phyloP scores from a whole-genome alignment of 768 basidiomycete species.

The Naganishia antarctica region DNA sequence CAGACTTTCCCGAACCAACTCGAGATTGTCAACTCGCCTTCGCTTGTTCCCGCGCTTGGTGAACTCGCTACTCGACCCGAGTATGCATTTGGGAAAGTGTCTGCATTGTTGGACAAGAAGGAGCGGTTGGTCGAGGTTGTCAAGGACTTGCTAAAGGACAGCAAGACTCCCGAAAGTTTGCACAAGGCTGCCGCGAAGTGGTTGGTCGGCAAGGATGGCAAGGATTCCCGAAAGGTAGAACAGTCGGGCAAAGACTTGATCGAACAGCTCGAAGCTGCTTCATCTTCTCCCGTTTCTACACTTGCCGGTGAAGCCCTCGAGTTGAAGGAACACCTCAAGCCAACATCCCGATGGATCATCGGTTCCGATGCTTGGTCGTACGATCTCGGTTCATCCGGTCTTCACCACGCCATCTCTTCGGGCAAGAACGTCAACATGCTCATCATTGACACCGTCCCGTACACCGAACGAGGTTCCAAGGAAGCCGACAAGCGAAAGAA shows the following conservation, averaged over 20 bases:
- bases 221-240: conserved; percentile 56
- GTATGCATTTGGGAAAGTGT: conserved; percentile 85
- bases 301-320: conserved; percentile 58
- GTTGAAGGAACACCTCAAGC: conserved; percentile 61
- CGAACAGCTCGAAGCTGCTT: conserved; percentile 21
- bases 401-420: conserved; percentile 90
- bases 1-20: conserved; percentile 74
- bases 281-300: conserved; percentile 41
- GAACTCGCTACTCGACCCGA: conserved; percentile 81
- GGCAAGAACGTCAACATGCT: conserved; percentile 89
- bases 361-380: conserved; percentile 98
- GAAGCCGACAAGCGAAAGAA: conserved; percentile 80
- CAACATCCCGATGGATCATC: conserved; percentile 87
- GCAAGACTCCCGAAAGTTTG: conserved; percentile 55
- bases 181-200: conserved; percentile 69
- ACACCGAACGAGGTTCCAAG: conserved; percentile 65
- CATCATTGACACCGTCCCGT: conserved; percentile 86
- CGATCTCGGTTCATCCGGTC: conserved; percentile 88
- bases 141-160: conserved; percentile 59
- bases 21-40: conserved; percentile 78
- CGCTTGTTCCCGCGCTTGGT: conserved; percentile 62
- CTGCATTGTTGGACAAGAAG: conserved; percentile 74
- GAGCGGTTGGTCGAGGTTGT: conserved; percentile 62
- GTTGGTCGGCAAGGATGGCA: conserved; percentile 70
- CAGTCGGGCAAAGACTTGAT: conserved; percentile 56